phyloP scores from a whole-genome alignment of 441 rosid genomes.

The Populus hybrid region DNA sequence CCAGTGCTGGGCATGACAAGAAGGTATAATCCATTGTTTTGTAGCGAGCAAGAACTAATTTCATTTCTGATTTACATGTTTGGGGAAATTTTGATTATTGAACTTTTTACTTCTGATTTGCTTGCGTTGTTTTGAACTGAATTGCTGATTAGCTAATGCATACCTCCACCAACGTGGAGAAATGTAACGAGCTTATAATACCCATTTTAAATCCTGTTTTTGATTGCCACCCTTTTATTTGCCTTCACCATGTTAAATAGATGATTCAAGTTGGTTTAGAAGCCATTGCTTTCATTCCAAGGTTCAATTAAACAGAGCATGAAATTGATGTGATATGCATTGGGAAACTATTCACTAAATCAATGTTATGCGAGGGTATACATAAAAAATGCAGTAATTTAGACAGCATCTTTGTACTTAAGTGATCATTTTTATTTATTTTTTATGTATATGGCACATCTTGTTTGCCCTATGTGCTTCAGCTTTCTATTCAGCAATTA shows the following conservation, averaged over 20 bases:
- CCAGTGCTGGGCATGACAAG: slow-evolving; percentile 74
- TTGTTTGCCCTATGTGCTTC: not conserved
- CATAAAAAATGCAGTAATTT: not conserved
- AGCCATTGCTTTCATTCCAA: not conserved
- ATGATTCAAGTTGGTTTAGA: not conserved
- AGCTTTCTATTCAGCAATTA: not conserved
- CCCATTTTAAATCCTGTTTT: not conserved
- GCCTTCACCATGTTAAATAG: not conserved
- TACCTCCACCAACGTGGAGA: not conserved
- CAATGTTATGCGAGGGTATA: not conserved
- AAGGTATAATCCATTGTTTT: slow-evolving; percentile 46
- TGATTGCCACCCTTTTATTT: not conserved
- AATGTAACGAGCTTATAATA: not conserved
- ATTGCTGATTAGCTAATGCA: not conserved
- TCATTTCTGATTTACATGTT: not conserved
- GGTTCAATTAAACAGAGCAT: not conserved
- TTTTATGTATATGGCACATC: not conserved
- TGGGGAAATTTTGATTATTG: not conserved
- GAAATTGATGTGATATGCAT: not conserved
- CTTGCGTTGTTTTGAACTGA: not conserved
- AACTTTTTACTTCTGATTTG: not conserved
- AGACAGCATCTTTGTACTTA: not conserved
- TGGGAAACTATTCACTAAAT: not conserved
- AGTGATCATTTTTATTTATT: not conserved
- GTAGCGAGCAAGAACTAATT: slow-evolving; percentile 2